Percentiles rank a stretch among this genome's conserved stretches.
Conservation (phyloP, 495 filamentous ascomycete genomes). For the Tuber umbilicatum region DNA sequence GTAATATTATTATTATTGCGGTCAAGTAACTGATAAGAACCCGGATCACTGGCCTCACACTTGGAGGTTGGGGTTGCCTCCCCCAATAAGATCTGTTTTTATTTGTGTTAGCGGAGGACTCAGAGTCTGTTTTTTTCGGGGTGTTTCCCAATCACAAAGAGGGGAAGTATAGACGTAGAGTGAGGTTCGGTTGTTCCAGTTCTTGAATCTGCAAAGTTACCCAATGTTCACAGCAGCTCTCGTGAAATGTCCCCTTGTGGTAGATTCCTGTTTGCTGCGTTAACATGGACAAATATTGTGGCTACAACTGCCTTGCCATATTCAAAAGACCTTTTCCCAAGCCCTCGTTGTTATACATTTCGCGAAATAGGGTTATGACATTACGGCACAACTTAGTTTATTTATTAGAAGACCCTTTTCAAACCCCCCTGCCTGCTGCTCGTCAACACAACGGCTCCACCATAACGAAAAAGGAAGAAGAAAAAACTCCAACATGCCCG, state of each 20-base stretch:
- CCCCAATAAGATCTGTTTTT: no score
- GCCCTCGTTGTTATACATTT: neutral
- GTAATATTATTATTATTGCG: no score
- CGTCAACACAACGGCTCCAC: neutral
- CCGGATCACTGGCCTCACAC: no score
- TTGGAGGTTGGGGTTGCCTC: no score
- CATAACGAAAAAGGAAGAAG: neutral
- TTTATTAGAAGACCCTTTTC: neutral
- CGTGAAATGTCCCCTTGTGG: neutral
- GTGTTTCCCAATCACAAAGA: no score
- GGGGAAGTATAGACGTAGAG: no score
- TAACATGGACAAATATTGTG: neutral
- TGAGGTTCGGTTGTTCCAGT: no score
- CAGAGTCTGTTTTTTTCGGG: no score
- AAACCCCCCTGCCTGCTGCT: neutral
- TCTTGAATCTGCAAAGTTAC: neutral
- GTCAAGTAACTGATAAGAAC: no score
- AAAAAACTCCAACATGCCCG: constrained; percentile 22
- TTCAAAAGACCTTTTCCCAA: neutral
- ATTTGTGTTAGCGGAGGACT: no score
- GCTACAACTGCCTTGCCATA: neutral
- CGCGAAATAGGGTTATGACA: neutral
- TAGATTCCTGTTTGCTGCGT: neutral
- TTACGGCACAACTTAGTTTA: neutral
- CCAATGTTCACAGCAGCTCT: neutral